Conservation (phyloP, 768 basidiomycete species). For the Strobilomyces dryophilus region DNA sequence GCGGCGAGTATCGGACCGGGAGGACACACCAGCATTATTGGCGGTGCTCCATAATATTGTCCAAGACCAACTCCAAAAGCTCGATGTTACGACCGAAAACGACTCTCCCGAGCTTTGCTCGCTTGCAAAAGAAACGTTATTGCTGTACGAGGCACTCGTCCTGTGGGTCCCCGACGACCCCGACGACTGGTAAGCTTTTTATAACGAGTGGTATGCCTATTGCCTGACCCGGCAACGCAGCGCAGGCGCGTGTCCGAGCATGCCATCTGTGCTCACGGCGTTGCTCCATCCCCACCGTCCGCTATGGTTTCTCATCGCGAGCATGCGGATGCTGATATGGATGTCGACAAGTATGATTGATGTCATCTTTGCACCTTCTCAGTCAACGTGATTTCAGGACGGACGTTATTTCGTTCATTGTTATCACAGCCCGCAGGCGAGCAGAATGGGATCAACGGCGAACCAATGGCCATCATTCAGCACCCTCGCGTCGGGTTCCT, state of each 20-base stretch:
- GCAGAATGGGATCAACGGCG: constrained; percentile 13
- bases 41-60: constrained; percentile 40
- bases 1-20: constrained; percentile 18
- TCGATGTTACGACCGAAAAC: constrained; percentile 27
- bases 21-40: constrained; percentile 34
- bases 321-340: constrained; percentile 47
- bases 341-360: constrained; percentile 42
- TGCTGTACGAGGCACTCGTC: constrained; percentile 52
- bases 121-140: constrained; percentile 41
- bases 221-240: constrained; percentile 23
- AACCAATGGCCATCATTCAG: constrained; percentile 25
- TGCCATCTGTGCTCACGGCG: constrained; percentile 39
- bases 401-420: constrained; percentile 38
- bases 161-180: constrained; percentile 44
- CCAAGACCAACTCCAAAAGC: constrained; percentile 34
- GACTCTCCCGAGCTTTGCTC: constrained; percentile 20
- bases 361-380: neutral
- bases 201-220: neutral
- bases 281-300: constrained; percentile 53
- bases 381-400: constrained; percentile 35
- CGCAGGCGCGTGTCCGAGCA: constrained; percentile 36
- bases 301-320: constrained; percentile 44
- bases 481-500: constrained; percentile 45
- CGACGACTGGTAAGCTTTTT: constrained; percentile 30
- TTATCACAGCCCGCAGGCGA: constrained; percentile 34